A percentile compares a stretch with the other conserved stretches of the same genome.
phyloP scores from a whole-genome alignment of 2,329 filamentous ascomycete genomes.

The Colletotrichum musae region DNA sequence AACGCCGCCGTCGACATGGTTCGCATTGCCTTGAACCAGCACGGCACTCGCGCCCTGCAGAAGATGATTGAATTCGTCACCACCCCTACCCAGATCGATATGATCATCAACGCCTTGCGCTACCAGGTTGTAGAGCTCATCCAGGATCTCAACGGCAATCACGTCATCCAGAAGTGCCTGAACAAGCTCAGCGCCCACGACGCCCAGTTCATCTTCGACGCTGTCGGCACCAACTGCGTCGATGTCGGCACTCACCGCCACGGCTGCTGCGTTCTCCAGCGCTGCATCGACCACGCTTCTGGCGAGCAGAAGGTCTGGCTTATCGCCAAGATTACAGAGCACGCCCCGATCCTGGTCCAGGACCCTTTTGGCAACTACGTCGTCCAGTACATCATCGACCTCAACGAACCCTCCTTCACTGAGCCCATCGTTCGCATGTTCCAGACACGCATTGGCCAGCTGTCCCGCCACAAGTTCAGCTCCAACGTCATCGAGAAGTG shows the following conservation, averaged over 20 bases:
- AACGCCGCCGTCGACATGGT: constrained; percentile 92
- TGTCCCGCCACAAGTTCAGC: constrained; percentile 97
- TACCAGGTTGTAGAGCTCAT: constrained; percentile 93
- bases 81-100: constrained; percentile 85
- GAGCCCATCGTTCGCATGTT: constrained; percentile 90
- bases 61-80: constrained; percentile 99
- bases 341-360: constrained; percentile 91
- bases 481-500: constrained; percentile 99
- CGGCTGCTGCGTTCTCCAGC: constrained; percentile 97
- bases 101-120: constrained; percentile 88
- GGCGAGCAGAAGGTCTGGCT: constrained; percentile 90
- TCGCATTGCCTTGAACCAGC: constrained; percentile 94
- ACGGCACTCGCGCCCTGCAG: constrained; percentile 94
- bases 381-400: constrained; percentile 97
- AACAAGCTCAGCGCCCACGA: constrained; percentile 90
- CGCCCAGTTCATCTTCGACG: constrained; percentile 97
- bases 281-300: constrained; percentile 97
- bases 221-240: constrained; percentile 88
- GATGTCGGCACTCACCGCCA: constrained; percentile 97
- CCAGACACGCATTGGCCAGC: constrained; percentile 76
- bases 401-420: constrained; percentile 89
- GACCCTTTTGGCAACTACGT: constrained; percentile 99
- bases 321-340: constrained; percentile 87
- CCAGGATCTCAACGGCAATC: constrained; percentile 97
- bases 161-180: constrained; percentile 98